A percentile compares a stretch with the other conserved stretches of the same genome.
These are phyloP conservation scores for Gossypium mustelinum DNA, from an alignment of 345 rosid genomes.

Conservation along the genomic window DNA sequence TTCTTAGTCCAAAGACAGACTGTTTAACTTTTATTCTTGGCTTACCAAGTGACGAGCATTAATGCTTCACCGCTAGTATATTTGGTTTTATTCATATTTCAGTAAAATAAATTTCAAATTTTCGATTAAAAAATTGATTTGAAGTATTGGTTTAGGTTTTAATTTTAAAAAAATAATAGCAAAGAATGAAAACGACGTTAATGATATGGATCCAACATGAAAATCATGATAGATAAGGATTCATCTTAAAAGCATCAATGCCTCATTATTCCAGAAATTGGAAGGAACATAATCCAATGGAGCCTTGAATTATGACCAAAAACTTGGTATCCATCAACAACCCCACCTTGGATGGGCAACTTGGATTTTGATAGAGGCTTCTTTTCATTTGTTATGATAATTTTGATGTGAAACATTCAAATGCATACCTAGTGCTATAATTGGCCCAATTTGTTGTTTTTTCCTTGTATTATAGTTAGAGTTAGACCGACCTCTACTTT, in stretches of 20 bases:
- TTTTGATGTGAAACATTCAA: neutral
- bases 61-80: too few relatives aligned
- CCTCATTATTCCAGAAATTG: neutral
- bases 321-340: neutral
- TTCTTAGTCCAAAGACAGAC: too few relatives aligned
- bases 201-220: neutral
- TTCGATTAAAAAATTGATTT: neutral
- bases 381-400: neutral
- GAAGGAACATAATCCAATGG: neutral
- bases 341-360: slow-evolving; percentile 8
- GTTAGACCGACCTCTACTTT: too few relatives aligned
- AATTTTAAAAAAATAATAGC: neutral
- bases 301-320: neutral
- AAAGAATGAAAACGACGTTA: neutral
- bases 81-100: too few relatives aligned
- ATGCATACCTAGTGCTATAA: neutral
- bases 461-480: slow-evolving; percentile 4
- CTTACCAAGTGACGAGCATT: too few relatives aligned
- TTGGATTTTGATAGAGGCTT: neutral
- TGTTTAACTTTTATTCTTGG: too few relatives aligned
- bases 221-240: neutral
- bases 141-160: neutral
- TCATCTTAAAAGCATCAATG: neutral
- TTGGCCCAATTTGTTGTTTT: slow-evolving; percentile 6
- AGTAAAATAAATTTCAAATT: neutral